Base-by-base conservation (phyloP, 306 rosid genomes). In the Lablab purpureus region DNA sequence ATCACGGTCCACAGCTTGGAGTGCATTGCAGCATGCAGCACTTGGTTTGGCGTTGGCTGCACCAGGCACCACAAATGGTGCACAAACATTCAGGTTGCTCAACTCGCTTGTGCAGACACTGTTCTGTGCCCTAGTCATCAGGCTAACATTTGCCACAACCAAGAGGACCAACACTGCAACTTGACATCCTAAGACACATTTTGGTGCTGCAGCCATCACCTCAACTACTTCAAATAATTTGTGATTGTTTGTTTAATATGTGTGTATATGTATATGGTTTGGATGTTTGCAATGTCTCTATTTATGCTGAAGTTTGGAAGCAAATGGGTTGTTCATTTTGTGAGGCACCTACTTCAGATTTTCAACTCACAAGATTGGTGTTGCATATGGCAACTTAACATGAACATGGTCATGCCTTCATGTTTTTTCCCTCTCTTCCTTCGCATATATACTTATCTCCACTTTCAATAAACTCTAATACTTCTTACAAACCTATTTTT, bases 1-100 rank as follows among this genome's bases (percentile, higher is more conserved):
- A 9, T 76, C 89, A 22, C 22, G 85, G 40, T 83, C 80, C 19
- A 90, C 83, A 2, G 80, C 68, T 49, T 50, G 75, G 25, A 92
- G 85, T 0, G 97, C 96, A 5, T 19, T 22, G 56, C 97, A 92
- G 76, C 97, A 92, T 0, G 81, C 73, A 5, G 80, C 0, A 52
- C 66, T 90, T 10, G 93, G 93, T 28, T 2, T 85, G n/a, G 65
- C 6, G 75, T 55, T 80, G 78, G 75, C 6, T 0, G 89, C 36
- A 66, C 94, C 91, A 3, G 97, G 96, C 75, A 89, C 63, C 37
- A 86, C 89, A 87, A 66, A 92, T 0, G 91, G 88, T 21, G 91
- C 91, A 63, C 97, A 92, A 19, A 68, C 75, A 70, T 74, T 85
- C 1, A 92, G 88, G 82, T 43, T 82, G 58, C n/a, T 51, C n/a